These are phyloP conservation scores for Logfia minima DNA, from an alignment of 129 eudicot genomes.

Conservation along the genomic window DNA sequence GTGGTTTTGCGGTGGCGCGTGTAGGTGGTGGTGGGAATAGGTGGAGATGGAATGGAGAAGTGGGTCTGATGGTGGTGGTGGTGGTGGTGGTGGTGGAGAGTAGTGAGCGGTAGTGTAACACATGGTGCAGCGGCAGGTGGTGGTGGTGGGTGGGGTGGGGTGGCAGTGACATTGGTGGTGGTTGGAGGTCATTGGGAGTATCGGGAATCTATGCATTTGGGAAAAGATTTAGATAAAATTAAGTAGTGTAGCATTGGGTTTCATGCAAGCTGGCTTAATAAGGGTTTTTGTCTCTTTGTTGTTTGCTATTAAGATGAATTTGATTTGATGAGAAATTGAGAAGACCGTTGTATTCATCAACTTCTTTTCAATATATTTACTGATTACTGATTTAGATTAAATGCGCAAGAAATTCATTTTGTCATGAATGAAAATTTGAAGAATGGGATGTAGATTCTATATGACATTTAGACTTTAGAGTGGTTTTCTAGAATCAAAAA, in stretches of 20 bases:
- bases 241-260: conserved; percentile 23
- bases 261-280: conserved; percentile 15
- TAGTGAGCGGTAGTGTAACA: conserved; percentile 36
- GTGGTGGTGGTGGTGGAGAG: conserved; percentile 30
- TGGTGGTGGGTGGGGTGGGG: conserved; percentile 27
- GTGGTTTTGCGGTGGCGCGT: conserved; percentile 37
- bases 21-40: conserved; percentile 35
- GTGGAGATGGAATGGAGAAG: conserved; percentile 38
- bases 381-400: too few species aligned
- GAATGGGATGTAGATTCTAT: too few species aligned
- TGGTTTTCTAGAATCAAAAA: too few species aligned
- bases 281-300: conserved; percentile 13
- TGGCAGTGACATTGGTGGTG: conserved; percentile 43
- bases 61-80: conserved; percentile 40
- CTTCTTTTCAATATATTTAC: not conserved
- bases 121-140: conserved; percentile 42
- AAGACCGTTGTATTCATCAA: not conserved
- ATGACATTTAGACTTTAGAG: too few species aligned
- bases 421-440: too few species aligned
- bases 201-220: conserved; percentile 19
- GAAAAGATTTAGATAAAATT: conserved; percentile 4
- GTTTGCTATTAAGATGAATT: conserved; percentile 11
- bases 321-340: not conserved
- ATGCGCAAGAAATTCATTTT: too few species aligned
- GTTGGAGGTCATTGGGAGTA: conserved; percentile 47